phyloP scores from a whole-genome alignment of 108 stramenopile genomes.

The Licmophora abbreviata region DNA sequence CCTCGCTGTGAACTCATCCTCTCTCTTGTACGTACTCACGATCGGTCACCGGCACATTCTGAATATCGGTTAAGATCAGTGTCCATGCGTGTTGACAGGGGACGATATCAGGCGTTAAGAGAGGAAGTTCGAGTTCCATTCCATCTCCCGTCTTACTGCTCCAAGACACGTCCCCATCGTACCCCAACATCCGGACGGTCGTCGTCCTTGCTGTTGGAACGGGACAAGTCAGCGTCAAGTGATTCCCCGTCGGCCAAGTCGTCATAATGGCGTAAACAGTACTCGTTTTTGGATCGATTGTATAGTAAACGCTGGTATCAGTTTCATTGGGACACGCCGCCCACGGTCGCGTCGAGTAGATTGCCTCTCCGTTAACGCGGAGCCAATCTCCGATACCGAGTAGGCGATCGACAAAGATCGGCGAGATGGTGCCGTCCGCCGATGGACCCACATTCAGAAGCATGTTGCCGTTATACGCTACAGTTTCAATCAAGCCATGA shows the following conservation, averaged over 20 bases:
- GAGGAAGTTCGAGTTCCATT: conserved; percentile 19
- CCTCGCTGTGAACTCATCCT: too few relatives aligned
- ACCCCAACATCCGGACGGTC: conserved; percentile 20
- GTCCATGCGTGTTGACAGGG: conserved; percentile 47
- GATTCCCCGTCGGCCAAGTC: conserved; percentile 18
- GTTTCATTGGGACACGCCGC: conserved; percentile 14
- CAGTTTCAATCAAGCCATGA: conserved; percentile 18
- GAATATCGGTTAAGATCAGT: conserved; percentile 17
- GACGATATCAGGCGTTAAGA: conserved; percentile 25
- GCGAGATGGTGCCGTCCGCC: conserved; percentile 34
- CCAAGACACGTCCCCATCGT: not conserved
- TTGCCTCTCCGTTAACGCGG: conserved; percentile 29
- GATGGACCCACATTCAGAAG: conserved; percentile 37
- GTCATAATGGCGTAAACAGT: conserved; percentile 20
- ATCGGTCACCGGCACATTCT: conserved; percentile 16
- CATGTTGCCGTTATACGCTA: conserved; percentile 32
- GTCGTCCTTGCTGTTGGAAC: conserved; percentile 13
- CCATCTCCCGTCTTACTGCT: not conserved
- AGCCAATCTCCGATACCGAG: conserved; percentile 41
- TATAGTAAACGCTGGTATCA: conserved; percentile 12
- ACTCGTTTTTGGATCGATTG: conserved; percentile 5
- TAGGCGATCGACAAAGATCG: conserved; percentile 33
- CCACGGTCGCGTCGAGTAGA: conserved; percentile 36
- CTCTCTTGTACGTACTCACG: too few relatives aligned
- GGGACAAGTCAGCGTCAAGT: conserved; percentile 15